These are phyloP conservation scores for Bjerkandera adusta DNA, from an alignment of 1,284 basidiomycete genomes.

Conservation along the genomic window DNA sequence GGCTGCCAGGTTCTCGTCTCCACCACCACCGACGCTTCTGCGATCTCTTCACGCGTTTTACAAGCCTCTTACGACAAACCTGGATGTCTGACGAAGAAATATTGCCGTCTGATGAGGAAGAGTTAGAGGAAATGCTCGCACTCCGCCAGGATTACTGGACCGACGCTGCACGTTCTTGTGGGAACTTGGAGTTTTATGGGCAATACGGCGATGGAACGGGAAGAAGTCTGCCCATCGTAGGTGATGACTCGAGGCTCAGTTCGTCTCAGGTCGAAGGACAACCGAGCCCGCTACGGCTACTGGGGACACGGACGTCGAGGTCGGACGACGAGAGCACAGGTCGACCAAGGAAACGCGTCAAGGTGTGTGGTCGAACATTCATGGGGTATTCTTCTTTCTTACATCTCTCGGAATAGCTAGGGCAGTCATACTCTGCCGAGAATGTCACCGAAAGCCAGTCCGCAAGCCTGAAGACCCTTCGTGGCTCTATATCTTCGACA, in stretches of 20 bases:
- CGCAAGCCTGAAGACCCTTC: background rate
- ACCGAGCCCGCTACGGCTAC: background rate
- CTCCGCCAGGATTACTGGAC: background rate
- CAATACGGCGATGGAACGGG: too few species aligned
- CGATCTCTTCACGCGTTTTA: too few species aligned
- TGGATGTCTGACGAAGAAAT: slow-evolving; percentile 7
- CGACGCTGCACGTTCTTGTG: background rate
- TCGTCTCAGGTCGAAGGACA: background rate
- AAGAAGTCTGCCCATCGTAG: too few species aligned
- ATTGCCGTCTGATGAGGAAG: slow-evolving; percentile 12
- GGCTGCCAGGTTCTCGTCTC: too few species aligned
- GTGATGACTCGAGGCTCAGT: background rate
- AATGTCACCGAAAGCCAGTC: background rate
- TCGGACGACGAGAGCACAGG: slow-evolving; percentile 1
- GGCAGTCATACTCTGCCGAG: background rate
- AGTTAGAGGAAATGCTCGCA: slow-evolving; percentile 9
- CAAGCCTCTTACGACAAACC: too few species aligned
- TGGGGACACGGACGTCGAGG: background rate
- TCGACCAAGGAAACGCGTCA: slow-evolving; percentile 11
- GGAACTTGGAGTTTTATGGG: too few species aligned
- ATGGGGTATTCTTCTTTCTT: background rate
- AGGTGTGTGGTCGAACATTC: background rate
- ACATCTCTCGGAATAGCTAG: background rate
- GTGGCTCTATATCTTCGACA: background rate
- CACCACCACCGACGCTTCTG: too few species aligned